phyloP scores from a whole-genome alignment of 805 yeast genomes.

The Saccharomycopsis amapae region DNA sequence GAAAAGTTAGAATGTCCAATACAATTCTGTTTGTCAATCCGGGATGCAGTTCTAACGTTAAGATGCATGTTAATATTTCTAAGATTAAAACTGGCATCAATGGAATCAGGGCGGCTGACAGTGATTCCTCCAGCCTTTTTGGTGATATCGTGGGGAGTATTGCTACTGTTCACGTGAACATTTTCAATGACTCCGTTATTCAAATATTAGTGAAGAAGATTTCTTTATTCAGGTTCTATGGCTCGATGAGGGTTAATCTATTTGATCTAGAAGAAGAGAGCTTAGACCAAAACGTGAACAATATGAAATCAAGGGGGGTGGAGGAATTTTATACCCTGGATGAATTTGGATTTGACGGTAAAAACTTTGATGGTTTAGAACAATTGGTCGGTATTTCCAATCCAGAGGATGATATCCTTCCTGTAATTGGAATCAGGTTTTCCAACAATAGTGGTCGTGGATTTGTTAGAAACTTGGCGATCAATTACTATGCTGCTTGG shows the following conservation, averaged over 20 bases:
- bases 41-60: background rate
- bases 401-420: slow-evolving; percentile 31
- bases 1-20: slow-evolving; percentile 14
- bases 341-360: slow-evolving; percentile 7
- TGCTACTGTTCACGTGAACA: slow-evolving; percentile 3
- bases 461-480: slow-evolving; percentile 38
- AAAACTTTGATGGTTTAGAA: slow-evolving; percentile 24
- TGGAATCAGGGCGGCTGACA: background rate
- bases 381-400: slow-evolving; percentile 30
- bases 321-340: background rate
- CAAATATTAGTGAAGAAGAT: slow-evolving; percentile 16
- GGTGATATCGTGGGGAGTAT: slow-evolving; percentile 10
- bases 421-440: slow-evolving; percentile 35
- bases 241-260: background rate
- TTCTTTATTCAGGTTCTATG: slow-evolving; percentile 19
- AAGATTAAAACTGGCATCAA: background rate
- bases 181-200: slow-evolving; percentile 8
- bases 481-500: slow-evolving; percentile 61
- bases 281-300: no score
- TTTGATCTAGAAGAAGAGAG: no score
- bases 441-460: slow-evolving; percentile 34
- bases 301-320: no score
- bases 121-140: background rate
- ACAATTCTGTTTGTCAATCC: slow-evolving; percentile 5
- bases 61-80: slow-evolving; percentile 7